Percentiles rank a stretch among this genome's conserved stretches.
These are phyloP conservation scores for Penicillium steckii DNA, from an alignment of 495 filamentous ascomycete genomes.

Conservation along the genomic window DNA sequence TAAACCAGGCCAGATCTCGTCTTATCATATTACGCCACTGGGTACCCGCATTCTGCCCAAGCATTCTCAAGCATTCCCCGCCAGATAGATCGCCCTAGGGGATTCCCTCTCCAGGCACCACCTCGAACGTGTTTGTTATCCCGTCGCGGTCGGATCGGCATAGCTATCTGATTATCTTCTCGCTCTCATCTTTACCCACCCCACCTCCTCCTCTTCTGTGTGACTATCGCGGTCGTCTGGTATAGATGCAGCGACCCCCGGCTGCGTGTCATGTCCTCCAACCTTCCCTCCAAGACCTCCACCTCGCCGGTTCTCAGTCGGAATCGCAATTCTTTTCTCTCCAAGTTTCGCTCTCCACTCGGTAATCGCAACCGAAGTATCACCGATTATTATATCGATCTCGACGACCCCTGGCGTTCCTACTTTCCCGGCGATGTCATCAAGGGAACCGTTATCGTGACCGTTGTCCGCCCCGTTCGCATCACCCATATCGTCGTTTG, in stretches of 20 bases:
- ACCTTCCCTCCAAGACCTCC: conserved; percentile 35
- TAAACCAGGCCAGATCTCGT: not conserved
- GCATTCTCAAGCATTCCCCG: too few species aligned
- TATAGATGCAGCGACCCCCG: conserved; percentile 40
- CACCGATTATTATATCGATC: conserved; percentile 71
- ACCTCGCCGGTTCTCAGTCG: conserved; percentile 40
- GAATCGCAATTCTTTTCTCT: conserved; percentile 53
- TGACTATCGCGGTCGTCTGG: conserved; percentile 20
- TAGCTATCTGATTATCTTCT: conserved; percentile 8
- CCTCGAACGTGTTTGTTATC: not conserved
- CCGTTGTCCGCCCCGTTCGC: conserved; percentile 75
- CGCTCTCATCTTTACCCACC: conserved; percentile 4
- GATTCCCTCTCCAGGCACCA: not conserved
- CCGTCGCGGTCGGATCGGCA: not conserved
- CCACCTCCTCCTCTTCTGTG: conserved; percentile 5
- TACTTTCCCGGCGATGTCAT: conserved; percentile 70
- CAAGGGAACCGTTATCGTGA: conserved; percentile 75
- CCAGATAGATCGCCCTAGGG: not conserved
- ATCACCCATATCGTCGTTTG: conserved; percentile 89
- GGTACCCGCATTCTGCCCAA: not conserved
- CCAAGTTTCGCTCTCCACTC: conserved; percentile 61
- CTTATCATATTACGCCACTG: not conserved
- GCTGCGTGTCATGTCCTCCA: conserved; percentile 48
- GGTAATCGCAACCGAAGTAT: conserved; percentile 67
- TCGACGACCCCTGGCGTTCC: conserved; percentile 84